Base-by-base conservation (phyloP, 345 rosid genomes). In the Linum usitatissimum region DNA sequence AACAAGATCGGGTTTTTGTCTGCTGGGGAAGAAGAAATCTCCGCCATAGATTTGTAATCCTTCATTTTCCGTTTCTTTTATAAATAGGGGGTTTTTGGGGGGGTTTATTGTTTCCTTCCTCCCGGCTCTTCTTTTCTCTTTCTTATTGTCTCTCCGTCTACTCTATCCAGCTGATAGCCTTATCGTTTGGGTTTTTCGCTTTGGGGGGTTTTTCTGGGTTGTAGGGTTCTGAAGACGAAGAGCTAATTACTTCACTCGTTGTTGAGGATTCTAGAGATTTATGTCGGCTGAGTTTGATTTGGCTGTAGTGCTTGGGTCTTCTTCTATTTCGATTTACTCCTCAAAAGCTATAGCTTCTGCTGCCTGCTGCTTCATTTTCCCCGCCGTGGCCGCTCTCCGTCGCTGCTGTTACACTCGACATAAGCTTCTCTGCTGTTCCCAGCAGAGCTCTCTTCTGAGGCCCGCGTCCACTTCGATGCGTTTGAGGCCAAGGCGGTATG, bases 241-340 rank as follows among this genome's bases (percentile, higher is more conserved):
- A 45, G 30, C 59, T 17, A 10, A 6, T n/a, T 18, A 19, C 59
- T 20, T 53, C 57, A 17, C 57, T 53, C 57, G 18, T 20, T 56
- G 21, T 55, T 40, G 10, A 40, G 48, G 51, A 45, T 3, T 45
- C 48, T 7, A 6, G 51, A 75, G 81, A 81, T 94, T 78, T 90
- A 86, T 94, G 99, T 85, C 93, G 90, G 90, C 86, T 82, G 80
- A 70, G 64, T 79, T 73, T 83, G 84, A 71, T 71, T 76, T 81
- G 95, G 75, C 75, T 81, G 38, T 3, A 34, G 77, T 79, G 81
- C 79, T 80, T 88, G 81, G 83, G 83, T 81, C 64, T 83, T 82
- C 51, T 45, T 10, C 84, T 69, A 58, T 66, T 66, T 68, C 64
- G 23, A 58, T 73, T 60, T 65, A 64, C 20, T 66, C 70, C 0